phyloP scores from a whole-genome alignment of 176 grass and related monocot species.

The Otatea glauca region DNA sequence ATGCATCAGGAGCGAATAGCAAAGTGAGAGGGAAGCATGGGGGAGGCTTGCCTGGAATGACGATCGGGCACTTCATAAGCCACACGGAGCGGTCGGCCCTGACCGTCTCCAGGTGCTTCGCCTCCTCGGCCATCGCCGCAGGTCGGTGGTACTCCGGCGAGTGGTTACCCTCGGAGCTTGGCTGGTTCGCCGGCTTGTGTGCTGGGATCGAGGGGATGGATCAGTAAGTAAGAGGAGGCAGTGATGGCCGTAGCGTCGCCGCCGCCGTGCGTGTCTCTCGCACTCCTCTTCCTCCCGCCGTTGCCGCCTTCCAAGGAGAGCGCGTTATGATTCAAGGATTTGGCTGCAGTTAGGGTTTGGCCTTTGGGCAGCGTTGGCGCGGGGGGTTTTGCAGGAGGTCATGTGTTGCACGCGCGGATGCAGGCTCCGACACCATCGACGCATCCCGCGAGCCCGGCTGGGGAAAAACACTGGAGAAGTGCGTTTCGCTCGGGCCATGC shows the following conservation, averaged over 20 bases:
- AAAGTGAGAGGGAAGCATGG: neutral
- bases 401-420: no score
- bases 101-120: constrained; percentile 66
- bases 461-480: no score
- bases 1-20: neutral
- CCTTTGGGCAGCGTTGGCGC: neutral
- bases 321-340: neutral
- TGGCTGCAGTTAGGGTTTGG: neutral
- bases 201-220: neutral
- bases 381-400: neutral
- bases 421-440: no score
- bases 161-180: neutral
- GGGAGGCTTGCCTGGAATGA: constrained; percentile 55
- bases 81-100: constrained; percentile 75
- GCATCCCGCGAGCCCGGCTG: no score
- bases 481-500: no score
- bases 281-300: neutral
- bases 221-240: neutral
- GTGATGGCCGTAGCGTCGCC: constrained; percentile 20
- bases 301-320: neutral
- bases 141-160: neutral
- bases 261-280: neutral
- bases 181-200: neutral
- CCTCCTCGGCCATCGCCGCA: constrained; percentile 51
- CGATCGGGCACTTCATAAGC: constrained; percentile 90